Evolutionary conservation across 2,329 filamentous ascomycete species (phyloP).

Genomic region (Calonectria crousiana): DNA sequence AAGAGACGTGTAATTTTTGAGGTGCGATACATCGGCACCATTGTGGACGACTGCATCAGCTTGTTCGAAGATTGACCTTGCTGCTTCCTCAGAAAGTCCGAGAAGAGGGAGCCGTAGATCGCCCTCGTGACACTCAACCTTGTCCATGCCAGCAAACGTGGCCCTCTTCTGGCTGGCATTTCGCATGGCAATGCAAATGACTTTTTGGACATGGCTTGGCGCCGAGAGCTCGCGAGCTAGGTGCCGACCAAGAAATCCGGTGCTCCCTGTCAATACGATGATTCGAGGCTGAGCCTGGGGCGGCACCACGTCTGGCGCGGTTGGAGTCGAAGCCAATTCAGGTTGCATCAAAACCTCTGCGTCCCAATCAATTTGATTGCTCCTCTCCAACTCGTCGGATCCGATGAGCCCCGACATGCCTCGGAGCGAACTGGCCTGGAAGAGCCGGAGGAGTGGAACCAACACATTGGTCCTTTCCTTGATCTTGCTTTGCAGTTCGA

Average conservation of each 20-base stretch:
- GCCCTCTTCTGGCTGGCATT: not conserved
- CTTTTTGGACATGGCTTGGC: not conserved
- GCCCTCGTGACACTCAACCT: not conserved
- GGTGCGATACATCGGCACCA: not conserved
- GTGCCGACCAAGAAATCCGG: slow-evolving; percentile 8
- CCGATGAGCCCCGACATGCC: not conserved
- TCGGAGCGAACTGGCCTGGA: not conserved
- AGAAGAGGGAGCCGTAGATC: not conserved
- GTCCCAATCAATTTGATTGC: not conserved
- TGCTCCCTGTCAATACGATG: slow-evolving; percentile 7
- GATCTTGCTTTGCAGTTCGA: not conserved
- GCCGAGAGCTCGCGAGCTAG: not conserved
- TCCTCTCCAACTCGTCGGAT: not conserved
- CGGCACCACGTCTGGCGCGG: not conserved
- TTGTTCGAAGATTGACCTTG: not conserved
- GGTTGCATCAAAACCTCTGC: not conserved
- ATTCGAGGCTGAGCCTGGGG: not conserved
- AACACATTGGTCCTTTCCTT: not conserved
- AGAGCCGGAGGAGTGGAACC: not conserved
- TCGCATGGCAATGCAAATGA: slow-evolving; percentile 15
- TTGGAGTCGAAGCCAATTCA: not conserved
- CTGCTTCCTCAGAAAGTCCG: not conserved
- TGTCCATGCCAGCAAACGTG: not conserved
- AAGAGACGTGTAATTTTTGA: not conserved
- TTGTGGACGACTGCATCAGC: not conserved